Evolutionary conservation across 2,329 filamentous ascomycete genomes (phyloP).

Genomic region (Alternaria metachromatica): DNA sequence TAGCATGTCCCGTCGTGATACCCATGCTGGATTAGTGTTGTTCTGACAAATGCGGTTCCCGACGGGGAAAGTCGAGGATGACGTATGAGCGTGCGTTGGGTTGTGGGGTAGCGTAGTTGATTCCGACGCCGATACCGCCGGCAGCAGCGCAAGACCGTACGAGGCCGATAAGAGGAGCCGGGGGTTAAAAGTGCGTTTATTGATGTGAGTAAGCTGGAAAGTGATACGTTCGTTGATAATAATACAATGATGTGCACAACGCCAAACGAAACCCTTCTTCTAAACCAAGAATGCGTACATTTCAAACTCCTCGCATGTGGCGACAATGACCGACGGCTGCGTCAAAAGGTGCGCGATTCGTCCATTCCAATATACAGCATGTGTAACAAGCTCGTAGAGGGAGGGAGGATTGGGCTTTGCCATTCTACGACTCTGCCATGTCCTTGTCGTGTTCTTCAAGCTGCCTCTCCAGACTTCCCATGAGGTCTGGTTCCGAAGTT

Average conservation of each 20-base stretch:
- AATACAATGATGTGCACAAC: constrained; percentile 13
- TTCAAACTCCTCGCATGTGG: neutral
- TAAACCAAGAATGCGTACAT: neutral
- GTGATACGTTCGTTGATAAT: constrained; percentile 3
- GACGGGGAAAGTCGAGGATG: constrained; percentile 27
- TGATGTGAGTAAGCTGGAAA: neutral
- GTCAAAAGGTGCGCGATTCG: neutral
- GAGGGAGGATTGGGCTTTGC: neutral
- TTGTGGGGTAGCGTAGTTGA: constrained; percentile 7
- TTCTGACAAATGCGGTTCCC: constrained; percentile 18
- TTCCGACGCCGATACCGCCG: neutral
- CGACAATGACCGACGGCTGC: neutral
- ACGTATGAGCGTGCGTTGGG: constrained; percentile 15
- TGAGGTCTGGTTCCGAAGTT: constrained; percentile 52
- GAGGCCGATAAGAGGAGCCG: neutral
- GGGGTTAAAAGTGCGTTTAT: neutral
- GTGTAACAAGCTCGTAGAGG: neutral
- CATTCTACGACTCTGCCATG: constrained; percentile 19
- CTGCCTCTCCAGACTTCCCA: constrained; percentile 57
- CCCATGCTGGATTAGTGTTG: neutral
- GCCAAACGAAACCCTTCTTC: neutral
- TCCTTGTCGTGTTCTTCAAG: constrained; percentile 44
- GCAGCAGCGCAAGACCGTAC: neutral
- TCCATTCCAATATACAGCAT: neutral
- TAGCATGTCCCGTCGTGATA: neutral